phyloP scores from a whole-genome alignment of 2,329 filamentous ascomycete genomes.

The Fusarium subglutinans region DNA sequence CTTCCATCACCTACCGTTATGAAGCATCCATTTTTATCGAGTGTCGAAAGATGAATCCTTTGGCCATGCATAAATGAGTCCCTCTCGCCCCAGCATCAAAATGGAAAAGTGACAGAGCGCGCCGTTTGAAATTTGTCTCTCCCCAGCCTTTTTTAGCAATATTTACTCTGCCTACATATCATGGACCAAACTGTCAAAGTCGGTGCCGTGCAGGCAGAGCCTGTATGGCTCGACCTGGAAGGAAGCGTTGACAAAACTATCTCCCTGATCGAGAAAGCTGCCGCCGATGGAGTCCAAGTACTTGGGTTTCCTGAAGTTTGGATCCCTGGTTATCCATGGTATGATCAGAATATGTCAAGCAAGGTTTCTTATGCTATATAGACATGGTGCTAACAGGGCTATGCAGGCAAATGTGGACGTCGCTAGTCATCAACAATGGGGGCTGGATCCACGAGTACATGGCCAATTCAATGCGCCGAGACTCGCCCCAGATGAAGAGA shows the following conservation, averaged over 20 bases:
- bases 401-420: background rate
- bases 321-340: conserved; percentile 2
- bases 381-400: background rate
- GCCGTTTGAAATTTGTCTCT: background rate
- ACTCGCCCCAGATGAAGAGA: background rate
- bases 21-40: background rate
- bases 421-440: background rate
- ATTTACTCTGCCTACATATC: background rate
- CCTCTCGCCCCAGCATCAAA: background rate
- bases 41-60: background rate
- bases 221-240: background rate
- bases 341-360: background rate
- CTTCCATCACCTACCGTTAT: background rate
- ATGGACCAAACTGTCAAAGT: background rate
- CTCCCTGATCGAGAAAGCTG: background rate
- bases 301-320: conserved; percentile 4
- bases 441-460: background rate
- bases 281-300: background rate
- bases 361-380: background rate
- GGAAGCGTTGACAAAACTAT: background rate
- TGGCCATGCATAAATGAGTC: background rate
- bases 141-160: rapidly evolving
- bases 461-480: background rate
- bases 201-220: background rate
- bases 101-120: background rate